These are phyloP conservation scores for Glycine soja DNA, from an alignment of 306 rosid genomes.

Conservation along the genomic window DNA sequence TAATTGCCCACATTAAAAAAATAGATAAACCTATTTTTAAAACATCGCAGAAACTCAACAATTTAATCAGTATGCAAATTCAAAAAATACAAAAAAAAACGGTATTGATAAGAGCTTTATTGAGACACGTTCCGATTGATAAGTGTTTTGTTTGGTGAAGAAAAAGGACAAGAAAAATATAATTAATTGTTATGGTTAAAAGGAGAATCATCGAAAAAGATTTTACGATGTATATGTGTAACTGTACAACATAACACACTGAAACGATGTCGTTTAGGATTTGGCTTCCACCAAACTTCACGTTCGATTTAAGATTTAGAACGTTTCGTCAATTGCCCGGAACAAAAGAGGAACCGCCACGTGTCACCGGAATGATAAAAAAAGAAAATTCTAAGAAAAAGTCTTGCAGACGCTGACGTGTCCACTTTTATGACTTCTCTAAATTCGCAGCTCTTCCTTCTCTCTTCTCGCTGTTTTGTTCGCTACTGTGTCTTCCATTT, in stretches of 20 bases:
- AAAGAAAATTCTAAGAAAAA: constrained; percentile 35
- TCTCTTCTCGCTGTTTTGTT: constrained; percentile 25
- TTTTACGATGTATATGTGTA: neutral
- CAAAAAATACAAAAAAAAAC: too few relatives aligned
- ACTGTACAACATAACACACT: neutral
- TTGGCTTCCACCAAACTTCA: constrained; percentile 48
- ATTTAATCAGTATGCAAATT: too few relatives aligned
- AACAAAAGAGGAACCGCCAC: constrained; percentile 48
- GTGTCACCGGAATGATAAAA: constrained; percentile 44
- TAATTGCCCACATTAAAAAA: too few relatives aligned
- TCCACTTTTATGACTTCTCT: constrained; percentile 49
- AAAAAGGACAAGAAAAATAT: neutral
- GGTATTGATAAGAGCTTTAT: neutral
- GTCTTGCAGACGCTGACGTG: constrained; percentile 64
- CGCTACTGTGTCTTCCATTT: constrained; percentile 32
- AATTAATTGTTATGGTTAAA: neutral
- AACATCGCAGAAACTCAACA: too few relatives aligned
- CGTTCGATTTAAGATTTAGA: constrained; percentile 54
- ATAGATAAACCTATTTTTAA: too few relatives aligned
- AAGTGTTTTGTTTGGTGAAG: constrained; percentile 14
- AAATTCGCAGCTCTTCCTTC: constrained; percentile 52
- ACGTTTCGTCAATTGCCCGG: constrained; percentile 52
- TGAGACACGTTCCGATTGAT: neutral
- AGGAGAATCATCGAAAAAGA: neutral
- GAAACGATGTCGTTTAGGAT: constrained; percentile 48